Evolutionary conservation across 1,139 yeast species (phyloP), one percentile per base, ranked within the genome.

Genomic region (Kodamaea ohmeri): DNA sequence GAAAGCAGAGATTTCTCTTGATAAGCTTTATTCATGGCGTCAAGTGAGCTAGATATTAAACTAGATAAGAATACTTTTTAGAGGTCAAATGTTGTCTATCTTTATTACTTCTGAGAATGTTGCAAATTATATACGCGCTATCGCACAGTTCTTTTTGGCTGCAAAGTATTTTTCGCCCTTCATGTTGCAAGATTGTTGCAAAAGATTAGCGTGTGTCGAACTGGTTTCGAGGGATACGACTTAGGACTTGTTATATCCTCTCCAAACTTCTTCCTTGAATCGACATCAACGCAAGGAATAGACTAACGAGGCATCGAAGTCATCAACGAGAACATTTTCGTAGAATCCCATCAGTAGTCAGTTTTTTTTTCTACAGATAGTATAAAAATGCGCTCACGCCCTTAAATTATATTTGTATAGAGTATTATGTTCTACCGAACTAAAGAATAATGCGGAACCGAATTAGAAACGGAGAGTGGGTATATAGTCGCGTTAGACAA

Each of bases 151-250:
- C 3, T 5, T 34, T 25, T 34, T 25, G 25, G 28, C 32, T 14
- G 38, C 26, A 29, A 30, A 22, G 29, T 20, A 28, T 29, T 29
- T 25, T 13, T 35, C 29, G 13, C 16, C 25, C 19, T 13, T 25
- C 12, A 8, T 20, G 22, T 14, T 31, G 19, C 27, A 16, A 20
- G 13, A 15, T 30, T 34, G 39, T 29, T 32, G 35, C 39, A 36
- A 32, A 32, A 26, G 4, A n/a, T n/a, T n/a, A n/a, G n/a, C n/a
- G n/a, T n/a, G n/a, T n/a, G n/a, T n/a, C n/a, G n/a, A n/a, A n/a
- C n/a, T n/a, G n/a, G n/a, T n/a, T n/a, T n/a, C n/a, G n/a, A n/a
- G n/a, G n/a, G n/a, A n/a, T n/a, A n/a, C n/a, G n/a, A n/a, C n/a
- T n/a, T n/a, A n/a, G n/a, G n/a, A n/a, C n/a, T n/a, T n/a, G n/a